Evolutionary conservation across 495 filamentous ascomycete genomes (phyloP).

Genomic region (Clohesyomyces aquaticus): DNA sequence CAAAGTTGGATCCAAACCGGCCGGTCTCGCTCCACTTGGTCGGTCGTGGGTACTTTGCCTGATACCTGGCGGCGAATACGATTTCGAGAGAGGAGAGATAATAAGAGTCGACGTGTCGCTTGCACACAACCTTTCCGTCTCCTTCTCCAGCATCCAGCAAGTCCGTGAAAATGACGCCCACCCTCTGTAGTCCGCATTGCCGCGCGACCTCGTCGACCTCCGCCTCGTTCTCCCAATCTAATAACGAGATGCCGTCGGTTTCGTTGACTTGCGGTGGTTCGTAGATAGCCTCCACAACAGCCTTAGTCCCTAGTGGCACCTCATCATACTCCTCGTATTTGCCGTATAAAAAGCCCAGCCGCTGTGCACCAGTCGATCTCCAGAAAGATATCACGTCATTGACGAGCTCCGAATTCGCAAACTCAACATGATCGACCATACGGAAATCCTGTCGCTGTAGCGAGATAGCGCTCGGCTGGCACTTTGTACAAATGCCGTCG

Average conservation of each 20-base stretch:
- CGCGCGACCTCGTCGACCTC: slow-evolving; percentile 80
- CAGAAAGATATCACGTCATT: slow-evolving; percentile 89
- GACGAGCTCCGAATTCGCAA: slow-evolving; percentile 78
- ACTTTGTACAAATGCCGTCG: slow-evolving; percentile 98
- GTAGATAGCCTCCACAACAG: slow-evolving; percentile 96
- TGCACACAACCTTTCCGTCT: slow-evolving; percentile 87
- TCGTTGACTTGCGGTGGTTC: slow-evolving; percentile 92
- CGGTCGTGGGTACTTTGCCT: slow-evolving; percentile 83
- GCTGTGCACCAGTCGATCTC: slow-evolving; percentile 78
- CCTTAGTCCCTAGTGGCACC: slow-evolving; percentile 92
- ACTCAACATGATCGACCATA: slow-evolving; percentile 99
- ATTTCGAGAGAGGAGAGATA: slow-evolving; percentile 93
- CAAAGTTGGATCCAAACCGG: slow-evolving; percentile 92
- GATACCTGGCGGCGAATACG: slow-evolving; percentile 81
- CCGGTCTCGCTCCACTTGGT: slow-evolving; percentile 98
- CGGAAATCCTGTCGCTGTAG: slow-evolving; percentile 90
- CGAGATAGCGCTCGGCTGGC: slow-evolving; percentile 95
- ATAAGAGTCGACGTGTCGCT: slow-evolving; percentile 93
- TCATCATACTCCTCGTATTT: slow-evolving; percentile 88
- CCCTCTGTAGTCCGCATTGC: slow-evolving; percentile 82
- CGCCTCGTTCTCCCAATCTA: slow-evolving; percentile 84
- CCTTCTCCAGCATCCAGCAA: slow-evolving; percentile 79
- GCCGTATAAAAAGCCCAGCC: slow-evolving; percentile 89
- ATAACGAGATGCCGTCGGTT: slow-evolving; percentile 85
- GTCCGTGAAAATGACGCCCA: slow-evolving; percentile 96